phyloP scores from a whole-genome alignment of 306 rosid species.

The Hippophae rhamnoides region DNA sequence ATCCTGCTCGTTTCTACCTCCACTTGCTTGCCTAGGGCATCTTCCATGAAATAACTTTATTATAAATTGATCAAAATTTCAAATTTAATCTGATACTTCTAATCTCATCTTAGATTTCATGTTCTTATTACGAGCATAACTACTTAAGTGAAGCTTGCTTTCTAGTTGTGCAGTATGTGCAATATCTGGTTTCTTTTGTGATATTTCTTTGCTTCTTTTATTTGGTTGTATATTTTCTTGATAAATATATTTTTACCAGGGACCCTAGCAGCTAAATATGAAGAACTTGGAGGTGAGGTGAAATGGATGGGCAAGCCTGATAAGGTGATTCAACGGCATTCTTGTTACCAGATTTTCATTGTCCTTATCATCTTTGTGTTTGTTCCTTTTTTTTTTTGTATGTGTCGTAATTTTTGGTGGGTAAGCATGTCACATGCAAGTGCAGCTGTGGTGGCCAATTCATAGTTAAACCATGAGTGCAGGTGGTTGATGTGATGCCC shows the following conservation, averaged over 20 bases:
- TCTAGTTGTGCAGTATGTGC: not conserved
- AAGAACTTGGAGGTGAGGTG: constrained; percentile 90
- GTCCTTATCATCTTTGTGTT: constrained; percentile 3
- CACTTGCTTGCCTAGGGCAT: no score
- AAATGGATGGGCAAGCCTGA: constrained; percentile 99
- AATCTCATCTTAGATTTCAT: no score
- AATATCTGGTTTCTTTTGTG: not conserved
- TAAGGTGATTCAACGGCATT: constrained; percentile 39
- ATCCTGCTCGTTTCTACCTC: no score
- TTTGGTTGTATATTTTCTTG: constrained; percentile 12
- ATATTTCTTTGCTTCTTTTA: constrained; percentile 2
- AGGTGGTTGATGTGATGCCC: no score
- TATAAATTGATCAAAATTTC: no score
- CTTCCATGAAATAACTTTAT: no score
- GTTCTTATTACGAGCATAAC: no score
- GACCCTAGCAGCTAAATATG: constrained; percentile 78
- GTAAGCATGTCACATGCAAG: no score
- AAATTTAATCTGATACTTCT: no score
- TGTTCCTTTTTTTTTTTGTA: not conserved
- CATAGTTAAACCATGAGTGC: no score
- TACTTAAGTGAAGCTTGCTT: no score
- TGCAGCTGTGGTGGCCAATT: no score
- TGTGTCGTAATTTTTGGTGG: not conserved
- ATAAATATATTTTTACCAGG: constrained; percentile 33
- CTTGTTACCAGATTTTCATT: not conserved